Conservation (phyloP, 306 rosid genomes). For the Lathyrus sativus region DNA sequence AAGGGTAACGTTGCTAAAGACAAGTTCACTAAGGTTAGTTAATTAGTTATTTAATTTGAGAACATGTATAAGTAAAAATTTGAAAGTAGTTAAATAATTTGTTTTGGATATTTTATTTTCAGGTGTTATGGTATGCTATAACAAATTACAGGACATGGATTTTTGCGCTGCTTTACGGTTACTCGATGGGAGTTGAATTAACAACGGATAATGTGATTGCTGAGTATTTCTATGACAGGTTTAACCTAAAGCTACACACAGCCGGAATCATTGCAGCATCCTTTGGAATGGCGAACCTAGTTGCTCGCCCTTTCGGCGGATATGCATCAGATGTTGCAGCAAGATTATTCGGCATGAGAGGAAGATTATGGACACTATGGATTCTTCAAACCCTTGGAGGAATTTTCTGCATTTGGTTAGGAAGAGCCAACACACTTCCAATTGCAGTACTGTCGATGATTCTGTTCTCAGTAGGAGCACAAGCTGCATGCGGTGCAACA, state of each 20-base stretch:
- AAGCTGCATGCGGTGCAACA: slow-evolving; percentile 92
- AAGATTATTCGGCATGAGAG: slow-evolving; percentile 79
- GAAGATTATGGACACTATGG: slow-evolving; percentile 80
- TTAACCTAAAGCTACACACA: slow-evolving; percentile 71
- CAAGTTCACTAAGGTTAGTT: slow-evolving; percentile 67
- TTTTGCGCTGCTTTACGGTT: slow-evolving; percentile 82
- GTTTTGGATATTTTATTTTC: slow-evolving; percentile 12
- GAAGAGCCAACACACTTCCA: slow-evolving; percentile 68
- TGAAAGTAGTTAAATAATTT: background rate
- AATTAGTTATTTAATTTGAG: background rate
- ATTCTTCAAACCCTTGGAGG: slow-evolving; percentile 81
- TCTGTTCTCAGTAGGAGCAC: slow-evolving; percentile 89
- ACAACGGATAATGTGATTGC: slow-evolving; percentile 86
- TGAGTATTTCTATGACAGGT: slow-evolving; percentile 78
- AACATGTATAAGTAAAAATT: background rate
- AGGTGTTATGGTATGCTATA: slow-evolving; percentile 81
- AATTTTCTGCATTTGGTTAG: slow-evolving; percentile 83
- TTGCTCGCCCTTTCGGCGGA: slow-evolving; percentile 89
- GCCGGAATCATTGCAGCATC: slow-evolving; percentile 88
- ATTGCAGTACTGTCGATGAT: slow-evolving; percentile 69
- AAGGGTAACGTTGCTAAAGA: slow-evolving; percentile 73
- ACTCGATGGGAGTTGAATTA: slow-evolving; percentile 91
- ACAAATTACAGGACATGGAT: slow-evolving; percentile 93
- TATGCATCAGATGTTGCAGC: slow-evolving; percentile 63
- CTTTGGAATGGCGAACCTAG: slow-evolving; percentile 87